Percentiles rank a stretch among this genome's conserved stretches.
These are phyloP conservation scores for Hyphodiscus hymeniophilus DNA, from an alignment of 495 filamentous ascomycete genomes.

Conservation along the genomic window DNA sequence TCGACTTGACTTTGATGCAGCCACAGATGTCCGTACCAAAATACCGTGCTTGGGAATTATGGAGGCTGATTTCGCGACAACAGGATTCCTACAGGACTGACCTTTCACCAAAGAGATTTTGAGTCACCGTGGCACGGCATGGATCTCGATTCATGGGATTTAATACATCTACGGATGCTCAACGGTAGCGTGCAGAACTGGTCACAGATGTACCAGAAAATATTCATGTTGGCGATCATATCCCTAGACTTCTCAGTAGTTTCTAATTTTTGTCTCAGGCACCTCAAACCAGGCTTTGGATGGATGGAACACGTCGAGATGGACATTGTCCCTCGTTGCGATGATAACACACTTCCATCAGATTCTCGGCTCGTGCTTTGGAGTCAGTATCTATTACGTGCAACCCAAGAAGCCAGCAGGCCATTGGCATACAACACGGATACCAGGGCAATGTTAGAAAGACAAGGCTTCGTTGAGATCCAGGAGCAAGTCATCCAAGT, in stretches of 20 bases:
- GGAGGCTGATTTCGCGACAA: slow-evolving; percentile 7
- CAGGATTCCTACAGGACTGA: slow-evolving; percentile 64
- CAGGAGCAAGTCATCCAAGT: slow-evolving; percentile 63
- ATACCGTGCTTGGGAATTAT: background rate
- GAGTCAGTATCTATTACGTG: slow-evolving; percentile 60
- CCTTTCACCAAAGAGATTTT: slow-evolving; percentile 66
- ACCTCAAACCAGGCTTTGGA: slow-evolving; percentile 70
- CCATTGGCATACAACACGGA: slow-evolving; percentile 58
- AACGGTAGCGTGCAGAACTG: slow-evolving; percentile 73
- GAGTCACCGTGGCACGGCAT: slow-evolving; percentile 69
- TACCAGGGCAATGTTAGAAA: slow-evolving; percentile 53
- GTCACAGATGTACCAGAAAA: slow-evolving; percentile 62
- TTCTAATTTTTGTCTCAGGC: slow-evolving; percentile 32
- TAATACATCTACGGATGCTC: slow-evolving; percentile 80
- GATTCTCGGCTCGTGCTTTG: slow-evolving; percentile 49
- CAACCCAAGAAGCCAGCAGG: slow-evolving; percentile 56
- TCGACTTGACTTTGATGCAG: slow-evolving; percentile 77
- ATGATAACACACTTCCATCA: slow-evolving; percentile 52
- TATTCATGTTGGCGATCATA: slow-evolving; percentile 46
- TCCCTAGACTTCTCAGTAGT: background rate
- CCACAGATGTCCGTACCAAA: slow-evolving; percentile 49
- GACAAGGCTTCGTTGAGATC: slow-evolving; percentile 78
- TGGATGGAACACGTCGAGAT: slow-evolving; percentile 91
- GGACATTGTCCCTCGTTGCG: slow-evolving; percentile 70
- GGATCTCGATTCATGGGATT: slow-evolving; percentile 69